These are phyloP conservation scores for Ambrosia hybrid DNA, from an alignment of 140 eudicot genomes.

Conservation along the genomic window DNA sequence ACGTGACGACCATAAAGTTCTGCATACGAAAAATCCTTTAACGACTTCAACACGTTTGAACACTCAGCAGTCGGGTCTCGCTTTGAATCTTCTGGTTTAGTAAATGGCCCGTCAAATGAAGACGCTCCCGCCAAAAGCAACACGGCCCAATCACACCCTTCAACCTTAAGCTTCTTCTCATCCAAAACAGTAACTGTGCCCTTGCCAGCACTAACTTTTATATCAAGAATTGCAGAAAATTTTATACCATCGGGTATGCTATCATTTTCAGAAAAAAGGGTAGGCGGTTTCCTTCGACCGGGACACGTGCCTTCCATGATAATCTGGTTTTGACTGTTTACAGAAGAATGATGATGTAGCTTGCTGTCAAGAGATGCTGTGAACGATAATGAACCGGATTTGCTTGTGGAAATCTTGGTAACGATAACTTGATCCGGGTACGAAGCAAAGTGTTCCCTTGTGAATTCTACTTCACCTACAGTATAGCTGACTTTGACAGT, in stretches of 20 bases:
- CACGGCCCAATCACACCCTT: conserved; percentile 65
- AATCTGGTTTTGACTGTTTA: conserved; percentile 61
- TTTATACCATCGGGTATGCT: conserved; percentile 56
- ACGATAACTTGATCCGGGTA: conserved; percentile 83
- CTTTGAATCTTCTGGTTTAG: conserved; percentile 63
- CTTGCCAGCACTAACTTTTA: conserved; percentile 46
- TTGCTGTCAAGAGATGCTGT: conserved; percentile 68
- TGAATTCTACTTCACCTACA: conserved; percentile 51
- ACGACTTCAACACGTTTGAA: conserved; percentile 36
- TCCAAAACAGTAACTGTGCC: conserved; percentile 51
- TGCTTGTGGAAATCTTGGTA: conserved; percentile 56
- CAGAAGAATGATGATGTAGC: conserved; percentile 54
- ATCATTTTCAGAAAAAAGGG: conserved; percentile 29
- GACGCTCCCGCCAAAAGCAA: conserved; percentile 65
- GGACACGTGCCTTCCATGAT: conserved; percentile 76
- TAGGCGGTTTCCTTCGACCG: conserved; percentile 49
- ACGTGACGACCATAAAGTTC: conserved; percentile 73
- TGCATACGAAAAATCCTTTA: conserved; percentile 47
- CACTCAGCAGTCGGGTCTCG: conserved; percentile 58
- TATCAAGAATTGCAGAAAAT: conserved; percentile 61
- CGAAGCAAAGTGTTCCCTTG: conserved; percentile 79
- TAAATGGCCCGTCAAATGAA: conserved; percentile 76
- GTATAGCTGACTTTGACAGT: conserved; percentile 58
- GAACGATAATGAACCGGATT: conserved; percentile 63
- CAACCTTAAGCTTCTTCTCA: conserved; percentile 58